These are phyloP conservation scores for Sporobolomyces pararoseus DNA, from an alignment of 768 basidiomycete species.

Conservation along the genomic window DNA sequence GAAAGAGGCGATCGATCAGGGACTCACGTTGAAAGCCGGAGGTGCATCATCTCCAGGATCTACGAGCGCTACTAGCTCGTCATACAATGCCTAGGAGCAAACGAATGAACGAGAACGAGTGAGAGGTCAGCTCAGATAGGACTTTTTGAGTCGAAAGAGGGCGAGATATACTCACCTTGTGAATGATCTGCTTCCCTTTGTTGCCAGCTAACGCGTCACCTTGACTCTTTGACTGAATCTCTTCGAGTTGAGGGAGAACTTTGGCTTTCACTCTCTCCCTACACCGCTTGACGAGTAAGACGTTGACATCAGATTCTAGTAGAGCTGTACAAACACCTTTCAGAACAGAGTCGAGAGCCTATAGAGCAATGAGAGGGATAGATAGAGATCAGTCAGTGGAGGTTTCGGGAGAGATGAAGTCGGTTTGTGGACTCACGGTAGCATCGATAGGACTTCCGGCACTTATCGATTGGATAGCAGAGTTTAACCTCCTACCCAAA, in stretches of 20 bases:
- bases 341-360: constrained; percentile 89
- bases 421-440: constrained; percentile 58
- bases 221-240: constrained; percentile 48
- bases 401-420: background rate
- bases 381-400: background rate
- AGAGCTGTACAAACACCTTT: constrained; percentile 93
- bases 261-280: constrained; percentile 86
- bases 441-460: constrained; percentile 84
- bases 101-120: background rate
- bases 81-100: constrained; percentile 81
- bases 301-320: constrained; percentile 95
- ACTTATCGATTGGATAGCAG: constrained; percentile 83
- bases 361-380: constrained; percentile 5
- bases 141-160: no score
- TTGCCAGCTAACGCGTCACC: constrained; percentile 61
- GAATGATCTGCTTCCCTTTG: constrained; percentile 80
- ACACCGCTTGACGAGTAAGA: constrained; percentile 83
- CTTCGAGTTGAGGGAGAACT: constrained; percentile 75
- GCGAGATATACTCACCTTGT: constrained; percentile 86
- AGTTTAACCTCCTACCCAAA: constrained; percentile 87
- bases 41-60: constrained; percentile 86
- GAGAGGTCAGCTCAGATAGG: background rate
- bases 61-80: constrained; percentile 89
- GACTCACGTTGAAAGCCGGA: constrained; percentile 34
- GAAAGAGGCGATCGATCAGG: constrained; percentile 51